Conservation (phyloP, 768 basidiomycete genomes). For the Amanita jacksonii region DNA sequence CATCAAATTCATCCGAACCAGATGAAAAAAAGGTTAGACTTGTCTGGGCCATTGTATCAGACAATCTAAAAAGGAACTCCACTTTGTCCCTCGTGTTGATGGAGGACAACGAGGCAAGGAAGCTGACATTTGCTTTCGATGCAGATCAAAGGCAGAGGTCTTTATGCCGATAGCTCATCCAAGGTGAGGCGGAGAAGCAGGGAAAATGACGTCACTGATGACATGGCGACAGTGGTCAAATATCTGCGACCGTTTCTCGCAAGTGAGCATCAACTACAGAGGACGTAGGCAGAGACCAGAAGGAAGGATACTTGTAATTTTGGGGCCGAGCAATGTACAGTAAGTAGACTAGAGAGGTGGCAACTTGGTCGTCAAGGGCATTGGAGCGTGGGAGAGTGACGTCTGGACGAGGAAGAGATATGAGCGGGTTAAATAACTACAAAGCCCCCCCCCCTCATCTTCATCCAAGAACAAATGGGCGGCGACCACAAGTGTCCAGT, state of each 20-base stretch:
- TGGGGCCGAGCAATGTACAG: not conserved
- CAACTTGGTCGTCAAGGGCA: conserved; percentile 14
- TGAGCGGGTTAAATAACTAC: conserved; percentile 19
- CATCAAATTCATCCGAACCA: no score
- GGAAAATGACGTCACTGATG: conserved; percentile 12
- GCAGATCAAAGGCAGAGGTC: conserved; percentile 72
- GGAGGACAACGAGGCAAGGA: not conserved
- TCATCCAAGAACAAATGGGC: conserved; percentile 40
- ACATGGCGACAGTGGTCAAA: conserved; percentile 39
- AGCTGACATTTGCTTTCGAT: not conserved
- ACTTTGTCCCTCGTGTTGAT: not conserved
- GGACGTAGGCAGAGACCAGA: not conserved
- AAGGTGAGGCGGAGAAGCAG: conserved; percentile 38
- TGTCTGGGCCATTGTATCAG: not conserved
- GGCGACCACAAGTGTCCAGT: conserved; percentile 85
- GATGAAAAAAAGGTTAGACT: conserved; percentile 1
- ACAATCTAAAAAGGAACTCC: not conserved
- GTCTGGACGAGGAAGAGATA: conserved; percentile 10
- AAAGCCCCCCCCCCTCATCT: conserved; percentile 13
- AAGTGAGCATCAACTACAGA: conserved; percentile 11
- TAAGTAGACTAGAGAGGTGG: not conserved
- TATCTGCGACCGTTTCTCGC: conserved; percentile 48
- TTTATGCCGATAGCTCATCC: conserved; percentile 83
- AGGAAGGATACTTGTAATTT: not conserved
- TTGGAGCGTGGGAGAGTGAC: conserved; percentile 16